Conservation (phyloP, 768 basidiomycete genomes). For the Kwoniella newhampshirensis region DNA sequence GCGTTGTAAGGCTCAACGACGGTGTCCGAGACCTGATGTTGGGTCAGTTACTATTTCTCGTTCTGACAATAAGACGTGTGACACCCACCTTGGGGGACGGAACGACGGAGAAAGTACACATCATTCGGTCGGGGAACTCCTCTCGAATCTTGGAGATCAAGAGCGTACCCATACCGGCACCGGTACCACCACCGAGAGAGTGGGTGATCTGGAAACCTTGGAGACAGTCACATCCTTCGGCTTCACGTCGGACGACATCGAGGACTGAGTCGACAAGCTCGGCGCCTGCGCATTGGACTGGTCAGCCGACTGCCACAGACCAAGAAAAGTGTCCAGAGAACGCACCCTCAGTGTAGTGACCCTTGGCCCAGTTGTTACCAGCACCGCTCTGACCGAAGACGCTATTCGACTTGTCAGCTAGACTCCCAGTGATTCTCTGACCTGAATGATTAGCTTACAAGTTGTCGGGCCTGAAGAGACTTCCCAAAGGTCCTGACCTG, state of each 20-base stretch:
- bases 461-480: slow-evolving; percentile 95
- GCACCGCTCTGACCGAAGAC: slow-evolving; percentile 97
- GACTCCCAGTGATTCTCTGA: neutral
- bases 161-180: slow-evolving; percentile 99
- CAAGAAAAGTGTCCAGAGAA: no score
- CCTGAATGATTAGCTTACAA: slow-evolving; percentile 55
- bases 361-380: slow-evolving; percentile 99
- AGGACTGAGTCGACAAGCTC: slow-evolving; percentile 97
- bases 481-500: slow-evolving; percentile 66
- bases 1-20: slow-evolving; percentile 99
- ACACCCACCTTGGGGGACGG: slow-evolving; percentile 84
- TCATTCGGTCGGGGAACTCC: slow-evolving; percentile 99
- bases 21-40: slow-evolving; percentile 75
- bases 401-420: slow-evolving; percentile 23
- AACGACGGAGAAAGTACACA: slow-evolving; percentile 99
- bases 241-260: slow-evolving; percentile 98
- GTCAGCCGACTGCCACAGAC: no score
- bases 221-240: slow-evolving; percentile 93
- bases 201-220: slow-evolving; percentile 99
- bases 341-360: slow-evolving; percentile 63
- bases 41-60: no score
- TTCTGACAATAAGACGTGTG: no score
- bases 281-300: slow-evolving; percentile 81
- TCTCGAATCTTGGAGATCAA: slow-evolving; percentile 98
- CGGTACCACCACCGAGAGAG: slow-evolving; percentile 97